Evolutionary conservation across 352 stramenopile species (phyloP).

Genomic region (Lagenidium sp.): DNA sequence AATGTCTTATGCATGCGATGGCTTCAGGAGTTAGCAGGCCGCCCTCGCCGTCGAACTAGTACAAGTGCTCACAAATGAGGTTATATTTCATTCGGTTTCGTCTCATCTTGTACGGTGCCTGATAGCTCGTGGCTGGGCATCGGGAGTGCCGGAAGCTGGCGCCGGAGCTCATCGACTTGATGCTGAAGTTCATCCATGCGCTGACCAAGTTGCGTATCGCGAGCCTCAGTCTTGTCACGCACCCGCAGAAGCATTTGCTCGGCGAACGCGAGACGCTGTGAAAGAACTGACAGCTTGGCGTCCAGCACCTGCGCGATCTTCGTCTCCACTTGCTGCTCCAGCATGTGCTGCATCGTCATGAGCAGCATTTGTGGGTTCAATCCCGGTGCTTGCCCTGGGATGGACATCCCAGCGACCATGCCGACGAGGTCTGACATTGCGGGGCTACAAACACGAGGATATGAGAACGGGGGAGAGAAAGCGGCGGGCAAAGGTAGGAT

Average conservation of each 20-base stretch:
- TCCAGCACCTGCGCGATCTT: slow-evolving; percentile 56
- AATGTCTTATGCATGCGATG: slow-evolving; percentile 57
- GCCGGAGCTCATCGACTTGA: slow-evolving; percentile 18
- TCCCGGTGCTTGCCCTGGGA: not conserved
- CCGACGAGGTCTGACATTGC: slow-evolving; percentile 3
- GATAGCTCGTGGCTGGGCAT: too few species aligned
- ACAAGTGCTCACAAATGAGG: too few species aligned
- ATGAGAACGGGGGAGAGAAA: too few species aligned
- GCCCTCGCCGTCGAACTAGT: slow-evolving; percentile 16
- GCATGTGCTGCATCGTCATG: slow-evolving; percentile 40
- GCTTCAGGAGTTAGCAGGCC: slow-evolving; percentile 16
- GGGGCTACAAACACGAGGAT: too few species aligned
- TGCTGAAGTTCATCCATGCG: slow-evolving; percentile 34
- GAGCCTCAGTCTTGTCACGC: slow-evolving; percentile 41
- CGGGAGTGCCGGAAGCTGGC: not conserved
- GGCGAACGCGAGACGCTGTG: slow-evolving; percentile 44
- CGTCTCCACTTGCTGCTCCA: slow-evolving; percentile 55
- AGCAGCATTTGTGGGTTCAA: slow-evolving; percentile 35
- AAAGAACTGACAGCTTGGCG: slow-evolving; percentile 40
- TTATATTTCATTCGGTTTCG: too few species aligned
- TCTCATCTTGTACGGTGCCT: not conserved
- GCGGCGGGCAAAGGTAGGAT: too few species aligned
- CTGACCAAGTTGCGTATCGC: slow-evolving; percentile 21
- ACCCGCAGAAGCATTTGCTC: slow-evolving; percentile 58
- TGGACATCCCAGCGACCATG: slow-evolving; percentile 5